Base-by-base conservation (phyloP, 1,139 yeast species). In the Yamadazyma songkhlaensis region DNA sequence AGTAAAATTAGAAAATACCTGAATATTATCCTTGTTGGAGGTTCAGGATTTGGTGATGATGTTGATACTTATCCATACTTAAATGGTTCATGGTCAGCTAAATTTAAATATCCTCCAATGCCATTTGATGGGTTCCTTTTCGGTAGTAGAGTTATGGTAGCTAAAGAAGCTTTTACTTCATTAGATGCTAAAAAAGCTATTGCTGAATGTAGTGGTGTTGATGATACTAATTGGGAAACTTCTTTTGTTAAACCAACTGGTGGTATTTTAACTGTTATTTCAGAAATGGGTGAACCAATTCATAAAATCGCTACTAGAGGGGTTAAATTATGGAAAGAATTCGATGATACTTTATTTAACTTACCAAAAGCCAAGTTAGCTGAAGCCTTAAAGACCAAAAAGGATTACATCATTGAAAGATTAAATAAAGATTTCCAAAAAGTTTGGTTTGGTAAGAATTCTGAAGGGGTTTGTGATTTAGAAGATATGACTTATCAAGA, bases 211-310 rank as follows among this genome's bases (percentile, higher is more conserved):
- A 61, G 90, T 28, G 99, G 99, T 79, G 95, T 88, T 43, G 74
- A 81, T 23, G 97, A 92, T 61, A 57, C 64, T 34, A 67, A 86
- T 60, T 92, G 99, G 99, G 98, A 92, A 67, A 76, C 77, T 55
- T 87, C 97, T 36, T 92, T 92, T 73, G 86, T 86, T 71, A 84
- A 83, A 58, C 90, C 97, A 54, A 83, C 97, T 45, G 98, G 98
- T 68, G 98, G 98, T 66, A 80, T 94, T 48, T 74, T 92, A 51
- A 90, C 98, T 41, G 98, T 92, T 45, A 79, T 86, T 60, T 90
- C 97, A 24, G 99, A 92, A 74, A 92, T 92, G 97, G 98, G 99
- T 61, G 98, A 92, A 72, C 98, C 98, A 57, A 92, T 92, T 59
- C 99, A 92, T 70, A 92, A 92, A 73, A 79, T 92, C 55, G 98